A percentile compares a stretch with the other conserved stretches of the same genome.
Evolutionary conservation across 1,139 yeast genomes (phyloP).

Genomic region (Cylindricascospora bacillispora): DNA sequence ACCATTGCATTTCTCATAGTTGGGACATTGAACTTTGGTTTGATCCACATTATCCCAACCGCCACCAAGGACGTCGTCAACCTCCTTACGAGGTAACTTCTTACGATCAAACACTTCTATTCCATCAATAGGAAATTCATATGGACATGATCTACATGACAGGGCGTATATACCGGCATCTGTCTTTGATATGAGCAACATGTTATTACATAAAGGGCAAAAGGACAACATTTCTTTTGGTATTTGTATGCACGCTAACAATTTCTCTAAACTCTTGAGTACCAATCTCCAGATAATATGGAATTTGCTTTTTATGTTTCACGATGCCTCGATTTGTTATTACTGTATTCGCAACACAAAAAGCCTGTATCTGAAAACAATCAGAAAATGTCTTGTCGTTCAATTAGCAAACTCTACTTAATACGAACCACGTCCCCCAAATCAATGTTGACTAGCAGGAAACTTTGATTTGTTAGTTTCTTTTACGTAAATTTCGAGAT

Average conservation of each 20-base stretch:
- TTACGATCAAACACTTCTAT: constrained; percentile 78
- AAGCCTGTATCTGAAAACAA: no score
- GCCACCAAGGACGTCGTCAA: constrained; percentile 94
- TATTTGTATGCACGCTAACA: background rate
- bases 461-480: no score
- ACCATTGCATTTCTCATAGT: constrained; percentile 64
- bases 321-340: no score
- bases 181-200: constrained; percentile 47
- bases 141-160: constrained; percentile 89
- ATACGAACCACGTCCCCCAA: no score
- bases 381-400: no score
- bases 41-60: constrained; percentile 99
- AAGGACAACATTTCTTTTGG: constrained; percentile 58
- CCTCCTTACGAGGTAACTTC: constrained; percentile 70
- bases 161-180: constrained; percentile 32
- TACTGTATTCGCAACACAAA: no score
- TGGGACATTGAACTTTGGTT: constrained; percentile 80
- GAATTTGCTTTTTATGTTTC: no score
- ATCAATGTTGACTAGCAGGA: no score
- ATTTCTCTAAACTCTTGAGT: no score
- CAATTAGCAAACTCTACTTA: no score
- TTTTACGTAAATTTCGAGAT: no score
- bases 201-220: constrained; percentile 86
- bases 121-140: constrained; percentile 77
- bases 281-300: no score